Percentiles rank a stretch among this genome's conserved stretches.
These are phyloP conservation scores for Trifolium fragiferum DNA, from an alignment of 306 rosid genomes.

Conservation along the genomic window DNA sequence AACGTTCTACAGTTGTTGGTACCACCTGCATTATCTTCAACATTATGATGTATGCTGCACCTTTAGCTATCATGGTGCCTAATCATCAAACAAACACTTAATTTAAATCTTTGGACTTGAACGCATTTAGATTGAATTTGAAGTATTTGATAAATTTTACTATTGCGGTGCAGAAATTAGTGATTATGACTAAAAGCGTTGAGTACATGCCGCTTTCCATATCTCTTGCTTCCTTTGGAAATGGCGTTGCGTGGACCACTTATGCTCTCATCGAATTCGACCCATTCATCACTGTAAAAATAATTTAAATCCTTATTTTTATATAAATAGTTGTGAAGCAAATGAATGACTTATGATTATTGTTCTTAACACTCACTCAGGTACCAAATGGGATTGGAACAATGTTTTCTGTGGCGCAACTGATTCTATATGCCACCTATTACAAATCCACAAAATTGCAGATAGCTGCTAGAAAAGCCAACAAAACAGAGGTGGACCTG, in stretches of 20 bases:
- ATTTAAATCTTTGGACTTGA: neutral
- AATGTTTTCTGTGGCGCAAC: slow-evolving; percentile 59
- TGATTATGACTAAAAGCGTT: slow-evolving; percentile 81
- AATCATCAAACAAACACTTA: neutral
- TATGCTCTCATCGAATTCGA: slow-evolving; percentile 82
- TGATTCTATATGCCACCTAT: slow-evolving; percentile 75
- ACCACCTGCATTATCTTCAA: slow-evolving; percentile 62
- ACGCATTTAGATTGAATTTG: neutral
- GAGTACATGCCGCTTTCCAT: slow-evolving; percentile 86
- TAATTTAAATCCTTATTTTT: neutral
- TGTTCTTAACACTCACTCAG: slow-evolving; percentile 47
- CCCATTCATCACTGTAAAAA: slow-evolving; percentile 63
- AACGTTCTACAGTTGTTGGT: slow-evolving; percentile 72
- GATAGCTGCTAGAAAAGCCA: slow-evolving; percentile 60
- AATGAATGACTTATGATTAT: neutral
- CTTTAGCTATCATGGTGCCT: slow-evolving; percentile 75
- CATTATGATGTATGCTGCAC: slow-evolving; percentile 93
- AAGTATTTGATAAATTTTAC: neutral
- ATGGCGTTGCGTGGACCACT: slow-evolving; percentile 80
- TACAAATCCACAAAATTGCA: slow-evolving; percentile 71
- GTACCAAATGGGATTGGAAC: slow-evolving; percentile 87
- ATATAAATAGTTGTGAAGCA: neutral
- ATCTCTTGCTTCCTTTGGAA: slow-evolving; percentile 71
- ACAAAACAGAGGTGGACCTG: slow-evolving; percentile 36
- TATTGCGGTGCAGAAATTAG: slow-evolving; percentile 66